Evolutionary conservation across 805 yeast genomes (phyloP).

Genomic region (Metschnikowia lachancei): DNA sequence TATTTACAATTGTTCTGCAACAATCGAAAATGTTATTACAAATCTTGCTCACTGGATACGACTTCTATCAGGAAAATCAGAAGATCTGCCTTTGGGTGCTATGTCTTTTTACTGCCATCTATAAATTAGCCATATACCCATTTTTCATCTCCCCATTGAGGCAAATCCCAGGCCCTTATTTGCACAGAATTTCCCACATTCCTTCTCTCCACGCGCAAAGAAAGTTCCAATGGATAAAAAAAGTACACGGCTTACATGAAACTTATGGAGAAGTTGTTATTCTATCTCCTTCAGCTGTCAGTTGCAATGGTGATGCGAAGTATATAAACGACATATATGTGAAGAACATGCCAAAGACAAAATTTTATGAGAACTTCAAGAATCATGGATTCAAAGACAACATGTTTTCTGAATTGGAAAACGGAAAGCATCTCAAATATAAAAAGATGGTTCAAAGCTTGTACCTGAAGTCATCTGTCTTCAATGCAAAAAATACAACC

Average conservation of each 20-base stretch:
- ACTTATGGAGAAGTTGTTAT: conserved; percentile 62
- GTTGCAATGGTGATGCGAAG: conserved; percentile 50
- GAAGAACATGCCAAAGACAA: conserved; percentile 53
- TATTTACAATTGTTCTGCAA: conserved; percentile 4
- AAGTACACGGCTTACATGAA: conserved; percentile 49
- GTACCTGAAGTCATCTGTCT: conserved; percentile 37
- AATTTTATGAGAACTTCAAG: conserved; percentile 57
- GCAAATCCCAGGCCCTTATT: conserved; percentile 56
- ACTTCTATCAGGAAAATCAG: not conserved
- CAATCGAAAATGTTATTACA: conserved; percentile 12
- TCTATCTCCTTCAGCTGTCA: conserved; percentile 59
- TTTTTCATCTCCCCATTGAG: conserved; percentile 48
- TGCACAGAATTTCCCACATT: conserved; percentile 44
- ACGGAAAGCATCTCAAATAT: conserved; percentile 30
- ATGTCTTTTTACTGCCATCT: conserved; percentile 25
- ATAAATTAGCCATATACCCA: conserved; percentile 44
- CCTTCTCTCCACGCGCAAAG: conserved; percentile 41
- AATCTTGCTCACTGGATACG: not conserved
- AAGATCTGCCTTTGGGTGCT: conserved; percentile 2
- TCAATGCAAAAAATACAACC: conserved; percentile 30
- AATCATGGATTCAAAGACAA: conserved; percentile 54
- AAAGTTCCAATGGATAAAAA: conserved; percentile 39
- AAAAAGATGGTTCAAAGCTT: conserved; percentile 32
- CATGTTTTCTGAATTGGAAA: conserved; percentile 55
- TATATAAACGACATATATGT: conserved; percentile 56